Conservation (phyloP, 805 yeast species). For the Millerozyma miso region DNA sequence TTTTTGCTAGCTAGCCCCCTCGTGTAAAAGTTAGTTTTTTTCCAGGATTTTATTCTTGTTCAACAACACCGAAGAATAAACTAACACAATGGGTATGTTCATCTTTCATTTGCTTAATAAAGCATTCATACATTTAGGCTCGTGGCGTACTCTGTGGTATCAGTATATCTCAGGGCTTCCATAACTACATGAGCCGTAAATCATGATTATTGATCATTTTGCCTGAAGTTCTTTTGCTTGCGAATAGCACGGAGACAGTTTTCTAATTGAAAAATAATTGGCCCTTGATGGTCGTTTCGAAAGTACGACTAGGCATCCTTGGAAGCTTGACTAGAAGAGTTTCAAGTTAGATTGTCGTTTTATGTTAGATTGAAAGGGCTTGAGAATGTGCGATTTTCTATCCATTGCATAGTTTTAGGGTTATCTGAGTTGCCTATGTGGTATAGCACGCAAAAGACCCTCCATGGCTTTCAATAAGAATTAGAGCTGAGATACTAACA, state of each 20-base stretch:
- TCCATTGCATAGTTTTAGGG: no score
- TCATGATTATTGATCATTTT: not conserved
- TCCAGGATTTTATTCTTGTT: slow-evolving; percentile 16
- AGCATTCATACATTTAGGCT: no score
- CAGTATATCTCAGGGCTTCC: no score
- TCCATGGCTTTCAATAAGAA: no score
- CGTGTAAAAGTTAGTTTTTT: slow-evolving; percentile 5
- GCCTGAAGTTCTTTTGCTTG: not conserved
- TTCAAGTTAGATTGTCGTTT: no score
- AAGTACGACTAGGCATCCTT: not conserved
- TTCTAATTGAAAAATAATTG: not conserved
- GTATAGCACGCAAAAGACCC: no score
- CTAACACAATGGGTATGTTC: slow-evolving; percentile 36
- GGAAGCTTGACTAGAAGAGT: no score
- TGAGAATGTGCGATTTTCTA: no score
- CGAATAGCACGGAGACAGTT: not conserved
- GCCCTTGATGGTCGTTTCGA: not conserved
- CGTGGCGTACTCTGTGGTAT: no score
- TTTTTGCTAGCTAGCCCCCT: slow-evolving; percentile 6
- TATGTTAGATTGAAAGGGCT: no score
- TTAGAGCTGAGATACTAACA: slow-evolving; percentile 24
- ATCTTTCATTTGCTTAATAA: no score
- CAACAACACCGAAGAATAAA: slow-evolving; percentile 18
- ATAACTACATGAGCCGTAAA: not conserved
- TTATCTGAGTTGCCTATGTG: no score